Percentiles rank a stretch among this genome's conserved stretches.
phyloP scores from a whole-genome alignment of 202 grass and related monocot species.

The Tripidium arundinaceum region DNA sequence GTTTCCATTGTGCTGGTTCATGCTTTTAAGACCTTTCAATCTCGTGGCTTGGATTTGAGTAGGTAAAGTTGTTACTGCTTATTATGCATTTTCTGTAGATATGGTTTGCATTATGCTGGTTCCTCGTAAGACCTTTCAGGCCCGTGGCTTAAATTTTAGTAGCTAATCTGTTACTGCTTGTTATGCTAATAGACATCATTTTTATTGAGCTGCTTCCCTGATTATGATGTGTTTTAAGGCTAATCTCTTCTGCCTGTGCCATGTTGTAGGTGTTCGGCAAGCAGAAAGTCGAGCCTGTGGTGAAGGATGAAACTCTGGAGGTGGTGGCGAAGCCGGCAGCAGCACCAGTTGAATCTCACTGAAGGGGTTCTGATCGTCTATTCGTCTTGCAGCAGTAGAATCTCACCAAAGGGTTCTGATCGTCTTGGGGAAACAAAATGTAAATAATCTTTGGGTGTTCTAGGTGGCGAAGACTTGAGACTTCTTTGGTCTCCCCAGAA shows the following conservation, averaged over 20 bases:
- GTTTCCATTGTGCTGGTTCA: neutral
- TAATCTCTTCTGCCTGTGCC: no score
- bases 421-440: neutral
- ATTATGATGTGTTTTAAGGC: neutral
- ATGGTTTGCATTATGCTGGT: neutral
- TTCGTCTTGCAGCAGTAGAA: conserved; percentile 5
- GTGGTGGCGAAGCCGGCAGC: neutral
- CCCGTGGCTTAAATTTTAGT: no score
- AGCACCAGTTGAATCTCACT: neutral
- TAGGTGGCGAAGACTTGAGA: neutral
- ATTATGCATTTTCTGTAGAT: neutral
- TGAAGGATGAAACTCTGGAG: neutral
- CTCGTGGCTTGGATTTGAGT: no score
- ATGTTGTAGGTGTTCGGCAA: conserved; percentile 3
- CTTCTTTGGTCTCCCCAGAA: neutral
- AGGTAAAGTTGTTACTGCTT: neutral
- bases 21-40: neutral
- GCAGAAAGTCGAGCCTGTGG: conserved; percentile 24
- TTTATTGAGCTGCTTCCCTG: neutral
- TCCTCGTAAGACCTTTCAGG: no score
- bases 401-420: conserved; percentile 20
- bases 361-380: conserved; percentile 15
- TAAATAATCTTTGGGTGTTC: conserved; percentile 22
- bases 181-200: neutral
- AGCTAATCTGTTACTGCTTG: no score